phyloP scores from a whole-genome alignment of 345 rosid species.

The Citrus sp. region DNA sequence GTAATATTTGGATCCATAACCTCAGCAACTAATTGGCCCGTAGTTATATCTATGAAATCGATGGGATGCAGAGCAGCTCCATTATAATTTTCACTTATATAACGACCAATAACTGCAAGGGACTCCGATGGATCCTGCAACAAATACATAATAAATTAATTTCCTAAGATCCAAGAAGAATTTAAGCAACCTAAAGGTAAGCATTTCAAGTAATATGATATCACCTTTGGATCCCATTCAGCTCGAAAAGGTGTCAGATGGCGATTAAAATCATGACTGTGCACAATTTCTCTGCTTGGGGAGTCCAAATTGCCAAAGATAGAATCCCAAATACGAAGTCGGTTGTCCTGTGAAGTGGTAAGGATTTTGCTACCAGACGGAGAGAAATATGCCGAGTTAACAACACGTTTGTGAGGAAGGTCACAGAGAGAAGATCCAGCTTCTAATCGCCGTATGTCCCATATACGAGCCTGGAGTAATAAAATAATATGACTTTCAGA shows the following conservation, averaged over 20 bases:
- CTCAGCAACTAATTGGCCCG: constrained; percentile 87
- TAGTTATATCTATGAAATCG: constrained; percentile 81
- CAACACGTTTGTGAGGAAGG: constrained; percentile 82
- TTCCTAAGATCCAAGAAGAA: background rate
- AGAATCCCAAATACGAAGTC: constrained; percentile 89
- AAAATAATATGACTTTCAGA: constrained; percentile 9
- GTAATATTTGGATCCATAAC: constrained; percentile 94
- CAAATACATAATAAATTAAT: background rate
- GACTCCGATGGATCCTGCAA: constrained; percentile 87
- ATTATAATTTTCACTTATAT: constrained; percentile 85
- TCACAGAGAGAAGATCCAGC: constrained; percentile 55
- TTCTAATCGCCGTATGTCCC: constrained; percentile 85
- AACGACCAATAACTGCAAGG: constrained; percentile 84
- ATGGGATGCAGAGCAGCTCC: constrained; percentile 93
- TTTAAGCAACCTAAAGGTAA: background rate
- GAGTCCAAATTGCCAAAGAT: constrained; percentile 71
- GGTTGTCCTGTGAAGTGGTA: constrained; percentile 89
- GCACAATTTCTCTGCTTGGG: constrained; percentile 97
- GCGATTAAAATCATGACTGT: constrained; percentile 95
- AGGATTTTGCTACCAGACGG: constrained; percentile 90
- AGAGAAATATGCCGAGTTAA: constrained; percentile 95
- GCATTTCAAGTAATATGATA: background rate
- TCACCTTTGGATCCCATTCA: constrained; percentile 99
- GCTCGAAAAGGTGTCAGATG: constrained; percentile 92
- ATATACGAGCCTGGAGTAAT: constrained; percentile 72